Base-by-base conservation (phyloP, 495 filamentous ascomycete species). In the Talaromyces liani region DNA sequence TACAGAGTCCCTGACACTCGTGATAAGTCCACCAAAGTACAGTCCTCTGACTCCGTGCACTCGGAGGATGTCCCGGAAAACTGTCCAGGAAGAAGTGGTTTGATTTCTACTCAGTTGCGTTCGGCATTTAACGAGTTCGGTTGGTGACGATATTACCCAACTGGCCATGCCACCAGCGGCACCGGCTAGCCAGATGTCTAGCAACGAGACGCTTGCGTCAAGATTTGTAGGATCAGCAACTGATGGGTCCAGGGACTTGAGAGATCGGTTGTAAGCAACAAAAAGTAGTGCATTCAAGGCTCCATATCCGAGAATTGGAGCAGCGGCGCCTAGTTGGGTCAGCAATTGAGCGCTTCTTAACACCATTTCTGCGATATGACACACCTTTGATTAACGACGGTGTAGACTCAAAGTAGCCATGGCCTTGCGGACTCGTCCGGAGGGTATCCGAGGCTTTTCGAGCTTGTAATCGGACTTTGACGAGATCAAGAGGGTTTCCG, bases 211-310 rank as follows among this genome's bases (percentile, higher is more conserved):
- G 29, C 16, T 58, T 1, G 65, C 65, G 51, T 71, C 66, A 7
- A 77, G 75, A 45, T 73, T 75, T 39, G 74, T 77, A 25, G 69
- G 80, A 63, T 79, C 73, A 24, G 65, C 68, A 41, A 80, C 70
- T n/a, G 75, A 71, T 20, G 67, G 65, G 39, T 79, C 77, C 53
- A 95, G 77, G 60, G 81, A 70, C 49, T 75, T 77, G 49, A 91
- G 80, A 47, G 85, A 87, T 56, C 89, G 87, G 71, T 95, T 95
- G 77, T 96, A 96, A 29, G 86, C 84, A 57, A 89, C 82, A 76
- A 94, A 97, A 31, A 97, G 85, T 20, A 96, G 76, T 31, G 91
- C 91, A 75, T 96, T 96, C 61, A 97, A 82, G 47, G 90, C 90
- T 63, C 92, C 92, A 79, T 95, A 93, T 73, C 89, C 90, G 27